Percentiles rank a stretch among this genome's conserved stretches.
These are phyloP conservation scores for Aschersonia sp. DNA, from an alignment of 2,329 filamentous ascomycete species.

Conservation along the genomic window DNA sequence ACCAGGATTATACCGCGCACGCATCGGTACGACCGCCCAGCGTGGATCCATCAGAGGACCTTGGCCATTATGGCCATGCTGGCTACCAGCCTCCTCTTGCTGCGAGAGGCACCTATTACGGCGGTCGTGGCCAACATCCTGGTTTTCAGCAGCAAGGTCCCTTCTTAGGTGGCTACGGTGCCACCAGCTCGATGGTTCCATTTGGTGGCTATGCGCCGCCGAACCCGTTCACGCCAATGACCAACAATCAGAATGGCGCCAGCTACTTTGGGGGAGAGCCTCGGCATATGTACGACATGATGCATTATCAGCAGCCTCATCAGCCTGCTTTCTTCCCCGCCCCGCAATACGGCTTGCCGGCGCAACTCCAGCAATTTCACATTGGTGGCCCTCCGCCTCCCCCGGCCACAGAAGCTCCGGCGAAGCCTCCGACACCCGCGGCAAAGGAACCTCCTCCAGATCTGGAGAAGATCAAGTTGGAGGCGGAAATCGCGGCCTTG, in stretches of 20 bases:
- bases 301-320: conserved; percentile 29
- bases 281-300: conserved; percentile 31
- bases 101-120: conserved; percentile 14
- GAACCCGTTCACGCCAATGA: conserved; percentile 31
- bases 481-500: conserved; percentile 31
- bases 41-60: conserved; percentile 52
- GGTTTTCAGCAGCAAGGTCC: conserved; percentile 33
- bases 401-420: conserved; percentile 25
- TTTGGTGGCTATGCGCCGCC: conserved; percentile 20
- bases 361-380: conserved; percentile 23
- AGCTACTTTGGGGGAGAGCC: conserved; percentile 26
- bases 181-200: conserved; percentile 31
- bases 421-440: conserved; percentile 17
- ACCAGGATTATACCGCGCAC: conserved; percentile 19
- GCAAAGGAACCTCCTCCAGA: conserved; percentile 29
- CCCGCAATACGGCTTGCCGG: conserved; percentile 6
- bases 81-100: conserved; percentile 8
- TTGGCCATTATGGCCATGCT: conserved; percentile 18
- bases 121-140: conserved; percentile 12
- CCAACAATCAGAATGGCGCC: conserved; percentile 18
- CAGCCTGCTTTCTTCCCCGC: conserved; percentile 5
- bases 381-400: conserved; percentile 18
- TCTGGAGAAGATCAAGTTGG: conserved; percentile 44
- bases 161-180: conserved; percentile 22
- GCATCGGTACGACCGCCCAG: conserved; percentile 41